Evolutionary conservation across 2,329 filamentous ascomycete species (phyloP), one percentile per base, ranked within the genome.

Genomic region (Shiraia sp.): DNA sequence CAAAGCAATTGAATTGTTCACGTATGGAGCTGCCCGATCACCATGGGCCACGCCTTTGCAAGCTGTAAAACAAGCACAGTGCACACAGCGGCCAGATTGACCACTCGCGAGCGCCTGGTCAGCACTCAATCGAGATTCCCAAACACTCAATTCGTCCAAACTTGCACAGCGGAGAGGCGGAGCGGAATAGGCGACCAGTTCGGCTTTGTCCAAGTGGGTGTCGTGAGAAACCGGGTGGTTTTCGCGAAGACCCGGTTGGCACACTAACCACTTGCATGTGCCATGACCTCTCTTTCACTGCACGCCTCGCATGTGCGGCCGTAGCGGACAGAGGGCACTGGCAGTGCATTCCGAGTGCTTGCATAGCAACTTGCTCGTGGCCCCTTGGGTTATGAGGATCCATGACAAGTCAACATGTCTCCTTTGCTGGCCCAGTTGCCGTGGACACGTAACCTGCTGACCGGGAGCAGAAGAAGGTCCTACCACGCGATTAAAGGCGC

Each of bases 61-160:
- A n/a, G n/a, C n/a, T n/a, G n/a, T n/a, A n/a, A n/a, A 25, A 35
- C 23, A 27, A 36, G 39, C 36, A 39, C 42, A 42, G 40, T n/a
- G 39, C 42, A 24, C 42, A 34, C 42, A 37, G 30, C 26, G 39
- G 41, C 30, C 35, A 27, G 40, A 38, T 45, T 40, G 35, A 35
- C 38, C 33, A 37, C 48, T 38, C 50, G 33, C 36, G 31, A 10
- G 25, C 35, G 36, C 25, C 43, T 38, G 46, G 42, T 47, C 47
- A 49, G 51, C 46, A 42, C 13, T 44, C 30, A 36, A 22, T 28
- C 27, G 43, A 43, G 42, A 45, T 30, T 49, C 43, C 42, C 29
- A 35, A 32, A 36, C 25, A 23, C 24, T 16, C 43, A 34, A 46
- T 53, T 51, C 47, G 52, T 29, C 27, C 33, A 25, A 14, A 25